These are phyloP conservation scores for Fusarium sp. DNA, from an alignment of 2,329 filamentous ascomycete species.

Conservation along the genomic window DNA sequence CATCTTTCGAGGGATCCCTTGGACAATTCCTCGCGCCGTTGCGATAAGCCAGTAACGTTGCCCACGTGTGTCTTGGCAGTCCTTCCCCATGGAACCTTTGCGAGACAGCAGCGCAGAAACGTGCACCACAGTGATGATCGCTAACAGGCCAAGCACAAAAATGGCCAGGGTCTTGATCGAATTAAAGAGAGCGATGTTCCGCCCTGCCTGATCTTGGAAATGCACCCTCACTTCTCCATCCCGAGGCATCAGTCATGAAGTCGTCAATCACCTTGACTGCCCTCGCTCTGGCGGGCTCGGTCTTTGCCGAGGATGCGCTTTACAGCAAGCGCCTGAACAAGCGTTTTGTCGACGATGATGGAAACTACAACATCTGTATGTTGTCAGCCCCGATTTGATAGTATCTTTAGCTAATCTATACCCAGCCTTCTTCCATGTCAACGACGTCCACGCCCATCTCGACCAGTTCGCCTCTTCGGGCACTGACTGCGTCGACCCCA, in stretches of 20 bases:
- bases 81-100: conserved; percentile 36
- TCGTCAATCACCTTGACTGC: conserved; percentile 41
- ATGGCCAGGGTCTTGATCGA: conserved; percentile 21
- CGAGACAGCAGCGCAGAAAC: conserved; percentile 5
- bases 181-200: conserved; percentile 40
- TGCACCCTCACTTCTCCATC: not conserved
- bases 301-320: conserved; percentile 62
- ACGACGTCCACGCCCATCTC: conserved; percentile 78
- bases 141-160: conserved; percentile 6
- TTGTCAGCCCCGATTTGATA: not conserved
- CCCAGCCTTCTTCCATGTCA: conserved; percentile 76
- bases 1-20: conserved; percentile 3
- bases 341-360: conserved; percentile 64
- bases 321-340: conserved; percentile 65
- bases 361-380: conserved; percentile 69
- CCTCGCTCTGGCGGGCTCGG: conserved; percentile 50
- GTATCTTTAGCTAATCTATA: not conserved
- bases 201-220: not conserved
- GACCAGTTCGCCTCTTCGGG: conserved; percentile 74
- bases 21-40: conserved; percentile 3
- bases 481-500: conserved; percentile 71
- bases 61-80: conserved; percentile 51
- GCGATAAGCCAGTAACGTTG: conserved; percentile 46
- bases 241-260: conserved; percentile 39
- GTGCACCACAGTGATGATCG: conserved; percentile 27